Conservation (phyloP, 805 yeast genomes). For the Metschnikowia corniflorae region DNA sequence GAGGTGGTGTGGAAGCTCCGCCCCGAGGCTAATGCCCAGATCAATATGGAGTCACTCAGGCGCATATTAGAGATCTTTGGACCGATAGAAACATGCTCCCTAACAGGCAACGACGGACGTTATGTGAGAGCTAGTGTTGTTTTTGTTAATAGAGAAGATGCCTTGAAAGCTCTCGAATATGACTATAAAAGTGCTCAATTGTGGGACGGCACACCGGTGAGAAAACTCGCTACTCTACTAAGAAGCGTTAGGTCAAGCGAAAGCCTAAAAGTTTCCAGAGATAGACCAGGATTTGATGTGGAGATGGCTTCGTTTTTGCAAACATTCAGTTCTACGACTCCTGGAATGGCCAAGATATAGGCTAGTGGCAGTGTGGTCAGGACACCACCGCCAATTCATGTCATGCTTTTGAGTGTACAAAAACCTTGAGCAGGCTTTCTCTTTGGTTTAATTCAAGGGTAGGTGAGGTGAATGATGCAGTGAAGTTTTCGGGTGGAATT, state of each 20-base stretch:
- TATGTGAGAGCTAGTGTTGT: conserved; percentile 40
- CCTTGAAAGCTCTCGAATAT: conserved; percentile 36
- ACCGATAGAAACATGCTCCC: conserved; percentile 18
- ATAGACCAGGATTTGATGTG: too few relatives aligned
- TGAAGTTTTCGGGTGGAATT: too few relatives aligned
- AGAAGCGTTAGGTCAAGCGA: conserved; percentile 21
- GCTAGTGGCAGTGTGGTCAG: too few relatives aligned
- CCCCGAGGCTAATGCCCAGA: conserved; percentile 29
- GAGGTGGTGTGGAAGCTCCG: conserved; percentile 46
- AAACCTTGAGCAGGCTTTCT: too few relatives aligned
- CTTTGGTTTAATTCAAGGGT: too few relatives aligned
- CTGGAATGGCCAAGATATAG: too few relatives aligned
- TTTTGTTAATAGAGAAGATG: conserved; percentile 25
- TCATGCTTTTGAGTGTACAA: too few relatives aligned
- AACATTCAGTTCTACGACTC: too few relatives aligned
- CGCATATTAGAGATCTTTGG: conserved; percentile 49
- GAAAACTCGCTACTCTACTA: conserved; percentile 46
- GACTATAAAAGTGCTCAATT: conserved; percentile 39
- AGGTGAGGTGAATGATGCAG: too few relatives aligned
- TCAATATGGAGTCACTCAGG: conserved; percentile 30
- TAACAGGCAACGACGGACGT: conserved; percentile 13
- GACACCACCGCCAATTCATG: too few relatives aligned
- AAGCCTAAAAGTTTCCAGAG: too few relatives aligned
- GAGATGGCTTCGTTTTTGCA: background rate
- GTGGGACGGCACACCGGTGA: conserved; percentile 45